A percentile compares a stretch with the other conserved stretches of the same genome.
phyloP scores from a whole-genome alignment of 169 alveolate genomes.

The Babesia ovis region DNA sequence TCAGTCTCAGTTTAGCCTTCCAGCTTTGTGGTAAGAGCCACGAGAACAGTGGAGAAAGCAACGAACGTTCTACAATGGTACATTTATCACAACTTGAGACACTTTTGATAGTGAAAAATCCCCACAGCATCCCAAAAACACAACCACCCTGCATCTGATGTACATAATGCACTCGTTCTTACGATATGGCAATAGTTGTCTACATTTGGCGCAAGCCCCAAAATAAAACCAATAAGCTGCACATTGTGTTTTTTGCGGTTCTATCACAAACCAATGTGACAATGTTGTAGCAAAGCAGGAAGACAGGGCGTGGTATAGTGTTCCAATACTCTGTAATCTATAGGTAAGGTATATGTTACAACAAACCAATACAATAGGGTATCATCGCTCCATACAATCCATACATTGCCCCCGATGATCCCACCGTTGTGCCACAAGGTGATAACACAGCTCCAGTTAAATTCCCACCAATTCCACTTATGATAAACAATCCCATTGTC shows the following conservation, averaged over 20 bases:
- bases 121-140: constrained; percentile 78
- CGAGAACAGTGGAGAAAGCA: constrained; percentile 66
- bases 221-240: constrained; percentile 69
- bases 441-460: constrained; percentile 81
- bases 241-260: background rate
- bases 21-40: constrained; percentile 47
- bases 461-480: constrained; percentile 83
- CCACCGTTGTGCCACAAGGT: constrained; percentile 86
- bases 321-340: constrained; percentile 80
- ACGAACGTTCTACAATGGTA: constrained; percentile 63
- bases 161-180: background rate
- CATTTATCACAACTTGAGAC: constrained; percentile 77
- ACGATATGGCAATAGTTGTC: constrained; percentile 84
- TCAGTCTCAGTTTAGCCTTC: constrained; percentile 49
- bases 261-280: constrained; percentile 53
- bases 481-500: constrained; percentile 72
- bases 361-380: constrained; percentile 77
- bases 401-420: constrained; percentile 88
- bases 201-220: constrained; percentile 79
- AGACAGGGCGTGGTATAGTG: constrained; percentile 82
- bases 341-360: background rate
- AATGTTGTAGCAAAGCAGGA: constrained; percentile 71
- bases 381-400: constrained; percentile 87
- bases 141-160: constrained; percentile 74
- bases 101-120: constrained; percentile 79